Evolutionary conservation across 306 rosid genomes (phyloP), one percentile per base, ranked within the genome.

Genomic region (Biancaea sappan): DNA sequence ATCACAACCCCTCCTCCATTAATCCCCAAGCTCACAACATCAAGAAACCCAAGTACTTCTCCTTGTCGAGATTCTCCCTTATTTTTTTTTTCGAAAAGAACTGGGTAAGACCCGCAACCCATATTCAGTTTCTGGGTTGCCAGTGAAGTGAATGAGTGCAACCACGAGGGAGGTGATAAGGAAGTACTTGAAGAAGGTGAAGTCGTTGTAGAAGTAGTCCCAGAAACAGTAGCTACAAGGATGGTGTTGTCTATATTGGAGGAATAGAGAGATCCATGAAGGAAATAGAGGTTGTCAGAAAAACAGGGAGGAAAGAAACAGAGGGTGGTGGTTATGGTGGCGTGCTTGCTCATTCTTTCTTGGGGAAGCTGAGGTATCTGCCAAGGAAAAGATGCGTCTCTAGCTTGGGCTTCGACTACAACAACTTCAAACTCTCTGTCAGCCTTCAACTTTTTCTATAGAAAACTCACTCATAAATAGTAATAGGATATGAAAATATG

Each of bases 341-440:
- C 4, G 26, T 53, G 19, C 51, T 86, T 76, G 81, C 89, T 73
- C 81, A 84, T n/a, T 88, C 96, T 0, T 90, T 90, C 51, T 90
- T 91, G 0, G 96, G 92, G 15, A 87, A 87, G 28, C 38, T 90
- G 73, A 86, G 83, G 75, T 84, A 88, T 58, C 96, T 91, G 4
- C 74, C 82, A 19, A 86, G 75, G 75, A 82, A 74, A 53, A 79
- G 74, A 73, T 76, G 82, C 46, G 64, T 71, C 25, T 80, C 96
- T 8, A 90, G 96, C 72, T 86, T n/a, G n/a, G n/a, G n/a, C n/a
- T n/a, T n/a, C n/a, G n/a, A n/a, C n/a, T n/a, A n/a, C n/a, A n/a
- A n/a, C n/a, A n/a, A n/a, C n/a, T n/a, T n/a, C n/a, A n/a, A n/a
- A n/a, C n/a, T n/a, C n/a, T n/a, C n/a, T n/a, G n/a, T n/a, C n/a